phyloP scores from a whole-genome alignment of 257 asterid genomes.

The Petrea volubilis region DNA sequence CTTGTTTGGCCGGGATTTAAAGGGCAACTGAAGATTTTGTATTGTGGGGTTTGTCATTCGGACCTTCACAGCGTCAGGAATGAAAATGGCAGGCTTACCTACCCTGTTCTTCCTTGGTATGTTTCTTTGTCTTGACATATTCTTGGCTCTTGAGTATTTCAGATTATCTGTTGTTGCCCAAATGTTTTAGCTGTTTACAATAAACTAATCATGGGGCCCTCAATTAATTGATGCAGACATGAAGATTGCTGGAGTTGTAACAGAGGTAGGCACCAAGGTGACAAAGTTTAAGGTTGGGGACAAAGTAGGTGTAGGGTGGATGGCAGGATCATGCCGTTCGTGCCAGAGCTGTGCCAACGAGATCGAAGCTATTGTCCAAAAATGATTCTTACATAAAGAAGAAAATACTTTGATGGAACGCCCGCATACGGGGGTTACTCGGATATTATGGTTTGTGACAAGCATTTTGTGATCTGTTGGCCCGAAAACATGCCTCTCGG shows the following conservation, averaged over 20 bases:
- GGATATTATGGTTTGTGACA: slow-evolving; percentile 35
- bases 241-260: slow-evolving; percentile 35
- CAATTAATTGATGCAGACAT: slow-evolving; percentile 20
- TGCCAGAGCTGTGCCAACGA: slow-evolving; percentile 28
- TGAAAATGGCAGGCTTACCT: slow-evolving; percentile 26
- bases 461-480: slow-evolving; percentile 34
- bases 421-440: slow-evolving; percentile 39
- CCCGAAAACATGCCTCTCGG: slow-evolving; percentile 34
- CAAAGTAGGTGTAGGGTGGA: slow-evolving; percentile 35
- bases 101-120: slow-evolving; percentile 39
- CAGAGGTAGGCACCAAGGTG: slow-evolving; percentile 32
- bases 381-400: slow-evolving; percentile 35
- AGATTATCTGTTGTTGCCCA: no score
- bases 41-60: slow-evolving; percentile 37
- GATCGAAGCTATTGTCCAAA: slow-evolving; percentile 35
- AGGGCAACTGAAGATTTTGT: slow-evolving; percentile 37
- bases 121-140: not conserved
- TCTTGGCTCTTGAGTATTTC: no score
- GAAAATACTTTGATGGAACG: slow-evolving; percentile 35
- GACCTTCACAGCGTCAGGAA: slow-evolving; percentile 40
- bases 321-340: slow-evolving; percentile 33
- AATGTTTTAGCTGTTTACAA: no score
- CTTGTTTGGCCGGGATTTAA: not conserved
- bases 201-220: no score
- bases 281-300: slow-evolving; percentile 34